These are phyloP conservation scores for Herpetospermum pedunculosum DNA, from an alignment of 306 rosid genomes.

Conservation along the genomic window DNA sequence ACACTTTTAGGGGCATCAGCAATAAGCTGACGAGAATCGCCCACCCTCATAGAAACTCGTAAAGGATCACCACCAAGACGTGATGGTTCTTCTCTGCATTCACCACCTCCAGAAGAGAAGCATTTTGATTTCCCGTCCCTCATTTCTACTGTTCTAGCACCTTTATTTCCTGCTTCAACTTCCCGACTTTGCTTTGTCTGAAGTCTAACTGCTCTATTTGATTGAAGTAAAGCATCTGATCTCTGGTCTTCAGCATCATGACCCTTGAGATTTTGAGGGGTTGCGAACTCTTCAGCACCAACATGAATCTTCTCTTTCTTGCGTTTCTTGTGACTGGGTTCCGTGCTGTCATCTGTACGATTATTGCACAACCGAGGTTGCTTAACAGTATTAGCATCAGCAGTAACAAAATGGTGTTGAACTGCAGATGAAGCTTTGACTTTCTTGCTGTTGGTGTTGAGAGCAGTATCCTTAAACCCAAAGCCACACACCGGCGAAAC, in stretches of 20 bases:
- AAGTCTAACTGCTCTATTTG: conserved; percentile 20
- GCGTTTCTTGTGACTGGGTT: conserved; percentile 14
- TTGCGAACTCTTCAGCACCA: conserved; percentile 24
- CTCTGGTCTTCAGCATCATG: conserved; percentile 28
- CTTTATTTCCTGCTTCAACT: conserved; percentile 25
- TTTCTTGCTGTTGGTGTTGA: conserved; percentile 18
- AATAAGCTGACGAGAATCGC: conserved; percentile 21
- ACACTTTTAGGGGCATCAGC: conserved; percentile 20
- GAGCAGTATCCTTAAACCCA: too few relatives aligned
- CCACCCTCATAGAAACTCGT: not conserved
- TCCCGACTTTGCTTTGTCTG: conserved; percentile 25
- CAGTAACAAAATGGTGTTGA: conserved; percentile 21
- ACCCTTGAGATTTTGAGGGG: conserved; percentile 22
- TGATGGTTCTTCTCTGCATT: not conserved
- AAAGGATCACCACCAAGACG: not conserved
- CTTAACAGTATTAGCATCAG: conserved; percentile 15
- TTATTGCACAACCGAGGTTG: conserved; percentile 19
- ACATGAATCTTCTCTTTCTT: conserved; percentile 22
- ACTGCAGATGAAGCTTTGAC: conserved; percentile 24
- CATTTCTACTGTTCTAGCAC: conserved; percentile 18
- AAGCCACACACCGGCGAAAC: too few relatives aligned
- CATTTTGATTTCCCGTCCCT: conserved; percentile 30
- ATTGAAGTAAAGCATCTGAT: conserved; percentile 18
- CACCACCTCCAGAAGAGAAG: conserved; percentile 22
- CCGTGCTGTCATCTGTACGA: conserved; percentile 10